Evolutionary conservation across 75 land plant genomes (phyloP).

Genomic region (Pinus tabuliformis): DNA sequence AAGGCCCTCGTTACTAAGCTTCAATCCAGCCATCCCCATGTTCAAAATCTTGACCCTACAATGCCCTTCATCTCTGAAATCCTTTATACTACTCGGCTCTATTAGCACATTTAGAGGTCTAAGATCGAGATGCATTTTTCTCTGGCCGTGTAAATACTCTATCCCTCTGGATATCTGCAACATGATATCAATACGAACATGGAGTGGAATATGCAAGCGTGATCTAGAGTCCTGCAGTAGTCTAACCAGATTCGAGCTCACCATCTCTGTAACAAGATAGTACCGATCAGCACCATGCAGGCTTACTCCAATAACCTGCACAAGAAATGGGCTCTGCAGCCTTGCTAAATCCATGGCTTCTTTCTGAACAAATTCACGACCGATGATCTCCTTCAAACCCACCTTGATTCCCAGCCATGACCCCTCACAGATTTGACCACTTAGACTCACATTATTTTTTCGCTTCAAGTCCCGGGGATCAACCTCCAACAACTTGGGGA

Average conservation of each 20-base stretch:
- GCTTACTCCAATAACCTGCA: slow-evolving; percentile 23
- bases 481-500: slow-evolving; percentile 19
- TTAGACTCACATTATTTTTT: slow-evolving; percentile 8
- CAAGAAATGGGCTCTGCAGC: slow-evolving; percentile 23
- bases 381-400: slow-evolving; percentile 15
- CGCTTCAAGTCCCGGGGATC: slow-evolving; percentile 25
- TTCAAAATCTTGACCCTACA: slow-evolving; percentile 27
- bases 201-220: slow-evolving; percentile 6
- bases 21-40: slow-evolving; percentile 22
- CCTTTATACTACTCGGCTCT: slow-evolving; percentile 8
- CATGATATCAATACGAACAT: slow-evolving; percentile 28
- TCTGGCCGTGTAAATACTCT: slow-evolving; percentile 24
- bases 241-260: slow-evolving; percentile 20
- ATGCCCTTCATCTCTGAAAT: slow-evolving; percentile 21
- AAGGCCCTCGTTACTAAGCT: slow-evolving; percentile 15
- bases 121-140: slow-evolving; percentile 23
- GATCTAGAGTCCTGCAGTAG: background rate
- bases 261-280: slow-evolving; percentile 22
- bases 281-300: slow-evolving; percentile 4
- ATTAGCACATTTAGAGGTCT: slow-evolving; percentile 19
- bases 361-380: slow-evolving; percentile 9
- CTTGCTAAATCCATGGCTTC: slow-evolving; percentile 20
- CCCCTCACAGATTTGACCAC: slow-evolving; percentile 14
- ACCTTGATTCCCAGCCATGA: slow-evolving; percentile 24
- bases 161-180: slow-evolving; percentile 29